Conservation (phyloP, 345 rosid genomes). For the Rubroshorea leprosula region DNA sequence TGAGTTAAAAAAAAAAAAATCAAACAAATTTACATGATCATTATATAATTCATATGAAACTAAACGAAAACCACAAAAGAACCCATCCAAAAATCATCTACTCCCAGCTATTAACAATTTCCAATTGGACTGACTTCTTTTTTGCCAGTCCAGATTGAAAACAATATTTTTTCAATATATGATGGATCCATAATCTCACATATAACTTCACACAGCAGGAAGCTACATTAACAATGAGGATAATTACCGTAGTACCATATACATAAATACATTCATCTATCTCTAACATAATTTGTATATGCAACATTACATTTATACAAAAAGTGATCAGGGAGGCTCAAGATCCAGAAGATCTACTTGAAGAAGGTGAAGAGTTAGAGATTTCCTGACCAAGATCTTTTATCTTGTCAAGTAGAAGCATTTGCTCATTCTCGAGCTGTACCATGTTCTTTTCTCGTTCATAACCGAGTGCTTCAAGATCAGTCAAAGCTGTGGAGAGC, state of each 20-base stretch:
- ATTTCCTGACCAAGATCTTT: constrained; percentile 90
- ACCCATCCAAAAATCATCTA: no score
- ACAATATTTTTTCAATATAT: no score
- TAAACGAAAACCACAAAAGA: no score
- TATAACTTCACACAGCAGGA: background rate
- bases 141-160: no score
- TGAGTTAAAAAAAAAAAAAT: no score
- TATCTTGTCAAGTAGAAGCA: constrained; percentile 69
- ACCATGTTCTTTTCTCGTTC: constrained; percentile 69
- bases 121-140: no score
- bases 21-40: no score
- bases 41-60: no score
- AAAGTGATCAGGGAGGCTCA: constrained; percentile 21
- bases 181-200: no score
- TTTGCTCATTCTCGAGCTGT: constrained; percentile 88
- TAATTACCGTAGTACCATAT: background rate
- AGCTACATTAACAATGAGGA: background rate
- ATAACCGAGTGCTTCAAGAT: constrained; percentile 71
- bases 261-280: background rate
- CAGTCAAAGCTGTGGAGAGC: constrained; percentile 48
- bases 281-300: background rate
- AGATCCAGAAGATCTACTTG: constrained; percentile 36
- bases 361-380: constrained; percentile 43
- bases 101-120: no score
- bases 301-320: background rate